These are phyloP conservation scores for Phyllostachys edulis DNA, from an alignment of 176 grass and related monocot genomes.

Conservation along the genomic window DNA sequence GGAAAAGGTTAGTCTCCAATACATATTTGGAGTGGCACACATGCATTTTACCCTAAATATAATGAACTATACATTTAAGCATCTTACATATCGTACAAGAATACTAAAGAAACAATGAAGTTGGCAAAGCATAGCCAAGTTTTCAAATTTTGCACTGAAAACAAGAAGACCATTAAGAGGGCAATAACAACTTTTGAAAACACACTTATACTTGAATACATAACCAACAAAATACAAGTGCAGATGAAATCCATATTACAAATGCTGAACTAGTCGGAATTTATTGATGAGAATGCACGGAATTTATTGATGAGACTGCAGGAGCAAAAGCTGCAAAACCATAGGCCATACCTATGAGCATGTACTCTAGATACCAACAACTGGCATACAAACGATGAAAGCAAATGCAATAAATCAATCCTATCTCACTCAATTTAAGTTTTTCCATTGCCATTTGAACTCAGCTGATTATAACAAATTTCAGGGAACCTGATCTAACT, in stretches of 20 bases:
- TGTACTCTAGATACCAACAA: neutral
- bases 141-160: neutral
- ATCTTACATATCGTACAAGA: neutral
- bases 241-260: neutral
- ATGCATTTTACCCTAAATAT: neutral
- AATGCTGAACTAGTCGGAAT: neutral
- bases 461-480: neutral
- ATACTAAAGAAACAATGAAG: neutral
- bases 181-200: neutral
- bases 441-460: neutral
- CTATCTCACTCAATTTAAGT: neutral
- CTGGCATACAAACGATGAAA: neutral
- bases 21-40: neutral
- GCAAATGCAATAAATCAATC: neutral
- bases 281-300: neutral
- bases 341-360: neutral
- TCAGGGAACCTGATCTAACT: neutral
- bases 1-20: neutral
- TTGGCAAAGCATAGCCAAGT: neutral
- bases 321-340: neutral
- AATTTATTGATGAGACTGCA: neutral
- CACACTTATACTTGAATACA: neutral
- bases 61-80: neutral
- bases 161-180: neutral
- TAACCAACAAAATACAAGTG: neutral